Conservation (phyloP, 768 basidiomycete species). For the Suillus weaverae region DNA sequence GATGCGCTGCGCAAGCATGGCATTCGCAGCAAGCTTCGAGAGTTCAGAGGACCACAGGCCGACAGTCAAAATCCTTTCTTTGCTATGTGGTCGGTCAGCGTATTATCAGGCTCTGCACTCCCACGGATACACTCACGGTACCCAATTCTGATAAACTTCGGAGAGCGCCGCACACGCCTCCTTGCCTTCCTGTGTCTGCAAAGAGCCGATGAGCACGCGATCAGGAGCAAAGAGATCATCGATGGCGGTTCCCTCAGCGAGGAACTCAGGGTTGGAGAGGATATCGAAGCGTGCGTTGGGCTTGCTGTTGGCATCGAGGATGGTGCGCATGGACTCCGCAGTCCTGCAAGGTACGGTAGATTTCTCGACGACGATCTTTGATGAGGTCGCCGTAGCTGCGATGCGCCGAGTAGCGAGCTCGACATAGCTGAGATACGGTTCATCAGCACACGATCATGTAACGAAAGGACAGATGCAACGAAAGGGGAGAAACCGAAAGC, state of each 20-base stretch:
- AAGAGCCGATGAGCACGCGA: conserved; percentile 95
- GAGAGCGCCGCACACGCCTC: conserved; percentile 75
- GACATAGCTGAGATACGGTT: conserved; percentile 68
- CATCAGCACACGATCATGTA: conserved; percentile 1
- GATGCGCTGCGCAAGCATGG: conserved; percentile 99
- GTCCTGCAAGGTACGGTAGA: conserved; percentile 99
- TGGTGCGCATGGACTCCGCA: conserved; percentile 98
- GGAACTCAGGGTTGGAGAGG: conserved; percentile 98
- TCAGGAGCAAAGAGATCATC: conserved; percentile 85
- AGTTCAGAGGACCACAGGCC: conserved; percentile 99
- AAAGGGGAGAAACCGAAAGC: conserved; percentile 30
- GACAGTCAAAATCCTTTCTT: conserved; percentile 83
- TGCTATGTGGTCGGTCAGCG: conserved; percentile 36
- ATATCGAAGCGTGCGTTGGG: conserved; percentile 92
- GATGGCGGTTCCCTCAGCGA: conserved; percentile 98
- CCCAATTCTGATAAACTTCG: conserved; percentile 95
- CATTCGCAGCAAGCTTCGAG: conserved; percentile 97
- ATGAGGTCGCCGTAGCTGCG: conserved; percentile 83
- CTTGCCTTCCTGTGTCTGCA: conserved; percentile 84
- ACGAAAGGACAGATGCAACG: conserved; percentile 7
- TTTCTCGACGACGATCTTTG: conserved; percentile 99
- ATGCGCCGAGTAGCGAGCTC: conserved; percentile 97
- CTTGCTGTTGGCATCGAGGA: conserved; percentile 97
- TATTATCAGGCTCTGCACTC: conserved; percentile 8
- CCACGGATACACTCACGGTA: conserved; percentile 61